Base-by-base conservation (phyloP, 352 stramenopile species). In the Phytopythium cucurbitacearum region DNA sequence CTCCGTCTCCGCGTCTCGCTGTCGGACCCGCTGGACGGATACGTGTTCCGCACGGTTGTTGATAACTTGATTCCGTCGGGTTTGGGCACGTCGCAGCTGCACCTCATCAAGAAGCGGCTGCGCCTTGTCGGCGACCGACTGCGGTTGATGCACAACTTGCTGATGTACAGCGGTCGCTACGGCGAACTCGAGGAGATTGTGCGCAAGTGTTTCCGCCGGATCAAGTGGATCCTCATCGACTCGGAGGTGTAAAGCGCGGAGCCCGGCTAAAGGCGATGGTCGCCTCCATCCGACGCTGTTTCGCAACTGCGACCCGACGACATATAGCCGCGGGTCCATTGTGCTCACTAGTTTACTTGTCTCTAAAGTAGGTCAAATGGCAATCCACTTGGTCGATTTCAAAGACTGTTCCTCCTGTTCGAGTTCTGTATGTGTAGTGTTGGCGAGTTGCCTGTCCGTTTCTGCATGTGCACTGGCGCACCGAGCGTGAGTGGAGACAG, bases 161-260 rank as follows among this genome's bases (percentile, higher is more conserved):
- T 96, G 58, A 93, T 94, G 78, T 87, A 92, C 69, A 91, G 80
- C 46, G 81, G 83, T 33, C 82, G 87, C 40, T 94, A 80, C 60
- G 80, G 82, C 33, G 67, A 89, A 40, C 62, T 96, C 36, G 83
- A 94, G 54, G 84, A 95, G 56, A 93, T 96, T 46, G 85, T 96
- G 49, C 85, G 87, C 39, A 96, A 96, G 67, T 94, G 82, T 73
- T 96, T 94, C 70, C 82, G 83, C 55, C 85, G 87, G 57, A 93
- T 96, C 67, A 95, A 94, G 67, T 96, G 87, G 85, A 96, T 96
- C 67, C 71, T 96, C 34, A 93, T 93, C 58, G 87, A 96, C 56
- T 94, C 84, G 35, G 84, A 94, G 61, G 80, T 91, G 36, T 94
- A 89, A 88, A 37, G 28, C 10, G 21, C 7, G 33, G 4, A 43